Evolutionary conservation across 2,329 filamentous ascomycete species (phyloP), one percentile per base, ranked within the genome.

Genomic region (Claviceps arundinis): DNA sequence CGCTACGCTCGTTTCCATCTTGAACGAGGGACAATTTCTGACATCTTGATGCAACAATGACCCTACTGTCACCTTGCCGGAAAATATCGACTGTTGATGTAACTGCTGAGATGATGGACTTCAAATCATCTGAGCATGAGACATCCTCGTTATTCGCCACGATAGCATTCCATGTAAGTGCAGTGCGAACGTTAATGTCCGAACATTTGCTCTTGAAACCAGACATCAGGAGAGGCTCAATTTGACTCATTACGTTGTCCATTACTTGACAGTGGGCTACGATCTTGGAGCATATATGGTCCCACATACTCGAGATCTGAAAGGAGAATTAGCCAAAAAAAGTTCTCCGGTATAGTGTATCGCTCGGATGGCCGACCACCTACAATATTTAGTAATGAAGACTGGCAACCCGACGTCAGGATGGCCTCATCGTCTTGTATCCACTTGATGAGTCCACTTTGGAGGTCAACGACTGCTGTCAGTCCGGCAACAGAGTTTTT

Each of bases 81-180:
- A 68, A 57, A 43, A 77, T 63, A 45, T 77, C 73, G 11, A 74
- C 66, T 50, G 78, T 72, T 1, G 75, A 67, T n/a, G 75, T 73
- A 13, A 89, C 66, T 16, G 76, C 77, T 26, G 77, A 70, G 37
- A 95, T 70, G 1, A 82, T 76, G 2, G 72, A 66, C 58, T 81
- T 80, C 5, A 95, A 71, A 34, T 70, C 71, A 11, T 76, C 66
- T 0, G 89, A 85, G 64, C 87, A 91, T 24, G 78, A 68, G 1
- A 89, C 61, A 5, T 69, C 68, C 3, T 78, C 71, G 41, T 78
- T 74, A 16, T 76, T 69, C 19, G 81, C 81, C 60, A 88, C 89
- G 0, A 82, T 76, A 0, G 67, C 63, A 58, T 89, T 90, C 89
- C 89, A 96, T 55, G 73, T 59, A 24, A 69, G 68, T 40, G 71